A percentile compares a stretch with the other conserved stretches of the same genome.
Conservation (phyloP, 768 basidiomycete species). For the Leucocoprinus leucothites region DNA sequence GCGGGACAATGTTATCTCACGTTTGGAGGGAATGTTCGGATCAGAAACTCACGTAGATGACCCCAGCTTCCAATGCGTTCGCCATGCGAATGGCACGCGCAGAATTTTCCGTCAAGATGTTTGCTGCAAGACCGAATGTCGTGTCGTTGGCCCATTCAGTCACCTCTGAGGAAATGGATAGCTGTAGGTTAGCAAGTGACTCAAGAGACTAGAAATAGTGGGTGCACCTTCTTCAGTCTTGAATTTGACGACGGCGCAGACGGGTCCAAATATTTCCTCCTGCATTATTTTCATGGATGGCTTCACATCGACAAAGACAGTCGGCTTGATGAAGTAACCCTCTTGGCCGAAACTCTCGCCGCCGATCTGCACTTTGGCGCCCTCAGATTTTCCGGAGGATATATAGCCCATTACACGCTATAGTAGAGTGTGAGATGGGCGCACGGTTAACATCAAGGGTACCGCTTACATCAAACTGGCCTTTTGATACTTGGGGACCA, state of each 20-base stretch:
- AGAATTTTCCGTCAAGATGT: constrained; percentile 71
- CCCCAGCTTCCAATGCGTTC: constrained; percentile 65
- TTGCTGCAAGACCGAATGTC: constrained; percentile 73
- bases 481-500: constrained; percentile 70
- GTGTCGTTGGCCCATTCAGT: constrained; percentile 72
- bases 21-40: not conserved
- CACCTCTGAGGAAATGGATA: constrained; percentile 31
- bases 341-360: constrained; percentile 51
- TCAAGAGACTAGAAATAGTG: not conserved
- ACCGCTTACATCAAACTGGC: constrained; percentile 53
- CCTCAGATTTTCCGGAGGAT: constrained; percentile 65
- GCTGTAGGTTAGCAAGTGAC: too few species aligned
- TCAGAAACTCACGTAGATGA: constrained; percentile 44
- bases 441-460: too few species aligned
- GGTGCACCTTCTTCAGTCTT: constrained; percentile 45
- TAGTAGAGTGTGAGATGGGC: not conserved
- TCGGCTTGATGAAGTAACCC: constrained; percentile 70
- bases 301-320: constrained; percentile 66
- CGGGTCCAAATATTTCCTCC: constrained; percentile 82
- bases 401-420: constrained; percentile 81
- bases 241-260: constrained; percentile 75
- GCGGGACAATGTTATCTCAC: too few species aligned
- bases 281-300: constrained; percentile 72
- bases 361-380: constrained; percentile 64
- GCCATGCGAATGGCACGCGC: constrained; percentile 62